Evolutionary conservation across 2,329 filamentous ascomycete species (phyloP).

Genomic region (Nigrospora osmanthi): DNA sequence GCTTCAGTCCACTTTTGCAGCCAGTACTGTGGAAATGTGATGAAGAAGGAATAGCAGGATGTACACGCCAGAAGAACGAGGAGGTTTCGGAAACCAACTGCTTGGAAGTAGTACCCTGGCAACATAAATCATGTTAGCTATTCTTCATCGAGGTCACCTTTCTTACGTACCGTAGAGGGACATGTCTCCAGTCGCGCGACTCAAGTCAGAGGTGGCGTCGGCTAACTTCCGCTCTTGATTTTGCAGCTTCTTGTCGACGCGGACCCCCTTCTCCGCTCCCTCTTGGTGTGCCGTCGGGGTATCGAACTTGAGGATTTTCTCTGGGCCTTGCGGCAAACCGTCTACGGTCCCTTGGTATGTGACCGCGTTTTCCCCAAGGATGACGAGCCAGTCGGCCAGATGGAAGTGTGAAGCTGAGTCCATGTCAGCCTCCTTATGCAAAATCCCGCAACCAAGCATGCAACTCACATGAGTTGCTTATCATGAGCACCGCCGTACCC

Average conservation of each 20-base stretch:
- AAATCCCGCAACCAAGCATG: no score
- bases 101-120: conserved; percentile 22
- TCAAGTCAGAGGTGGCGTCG: conserved; percentile 10
- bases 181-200: conserved; percentile 21
- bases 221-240: conserved; percentile 2
- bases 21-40: conserved; percentile 29
- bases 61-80: conserved; percentile 15
- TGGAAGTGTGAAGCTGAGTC: conserved; percentile 24
- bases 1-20: conserved; percentile 29
- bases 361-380: conserved; percentile 19
- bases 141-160: neutral
- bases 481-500: conserved; percentile 19
- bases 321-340: no score
- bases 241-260: no score
- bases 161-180: conserved; percentile 24
- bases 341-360: no score
- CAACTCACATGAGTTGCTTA: no score
- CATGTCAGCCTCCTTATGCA: conserved; percentile 9
- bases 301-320: no score
- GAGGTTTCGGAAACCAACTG: conserved; percentile 17
- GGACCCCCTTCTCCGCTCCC: no score
- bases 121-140: neutral
- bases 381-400: conserved; percentile 31
- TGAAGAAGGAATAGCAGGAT: conserved; percentile 21
- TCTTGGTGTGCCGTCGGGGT: no score